phyloP scores from a whole-genome alignment of 2,329 filamentous ascomycete species.

The Scytalidium lignicola region DNA sequence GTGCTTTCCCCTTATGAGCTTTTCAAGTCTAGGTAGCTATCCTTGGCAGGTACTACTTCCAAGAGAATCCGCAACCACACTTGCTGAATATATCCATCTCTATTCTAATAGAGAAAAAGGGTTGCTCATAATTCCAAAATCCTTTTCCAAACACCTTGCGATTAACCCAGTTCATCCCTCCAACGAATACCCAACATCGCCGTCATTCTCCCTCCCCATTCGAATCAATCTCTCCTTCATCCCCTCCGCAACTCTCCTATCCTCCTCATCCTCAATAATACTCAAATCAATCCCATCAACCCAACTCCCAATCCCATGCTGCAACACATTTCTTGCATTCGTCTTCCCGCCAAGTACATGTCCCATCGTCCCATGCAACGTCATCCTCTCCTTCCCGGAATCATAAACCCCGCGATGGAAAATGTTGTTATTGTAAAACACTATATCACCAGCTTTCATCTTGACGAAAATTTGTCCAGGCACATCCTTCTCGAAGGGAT shows the following conservation, averaged over 20 bases:
- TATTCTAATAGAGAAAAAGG: no score
- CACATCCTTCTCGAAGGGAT: conserved; percentile 56
- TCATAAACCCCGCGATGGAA: conserved; percentile 67
- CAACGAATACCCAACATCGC: conserved; percentile 60
- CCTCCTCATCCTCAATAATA: conserved; percentile 32
- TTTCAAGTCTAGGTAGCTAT: no score
- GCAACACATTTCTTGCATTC: conserved; percentile 66
- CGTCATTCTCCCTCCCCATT: conserved; percentile 51
- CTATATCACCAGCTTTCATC: conserved; percentile 69
- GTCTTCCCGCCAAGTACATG: conserved; percentile 48
- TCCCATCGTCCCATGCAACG: conserved; percentile 68
- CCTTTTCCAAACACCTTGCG: no score
- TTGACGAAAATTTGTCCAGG: conserved; percentile 61
- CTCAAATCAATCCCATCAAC: conserved; percentile 54
- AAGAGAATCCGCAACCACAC: no score
- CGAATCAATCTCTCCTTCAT: conserved; percentile 61
- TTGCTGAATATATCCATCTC: no score
- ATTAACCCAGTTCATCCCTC: no score
- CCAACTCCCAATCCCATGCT: conserved; percentile 68
- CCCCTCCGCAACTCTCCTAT: conserved; percentile 47
- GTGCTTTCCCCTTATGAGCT: no score
- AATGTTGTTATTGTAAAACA: conserved; percentile 91
- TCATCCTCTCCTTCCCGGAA: conserved; percentile 55
- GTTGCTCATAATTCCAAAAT: no score
- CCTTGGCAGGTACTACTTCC: no score